phyloP scores from a whole-genome alignment of 1,284 basidiomycete species.

The Coniophora puteana region DNA sequence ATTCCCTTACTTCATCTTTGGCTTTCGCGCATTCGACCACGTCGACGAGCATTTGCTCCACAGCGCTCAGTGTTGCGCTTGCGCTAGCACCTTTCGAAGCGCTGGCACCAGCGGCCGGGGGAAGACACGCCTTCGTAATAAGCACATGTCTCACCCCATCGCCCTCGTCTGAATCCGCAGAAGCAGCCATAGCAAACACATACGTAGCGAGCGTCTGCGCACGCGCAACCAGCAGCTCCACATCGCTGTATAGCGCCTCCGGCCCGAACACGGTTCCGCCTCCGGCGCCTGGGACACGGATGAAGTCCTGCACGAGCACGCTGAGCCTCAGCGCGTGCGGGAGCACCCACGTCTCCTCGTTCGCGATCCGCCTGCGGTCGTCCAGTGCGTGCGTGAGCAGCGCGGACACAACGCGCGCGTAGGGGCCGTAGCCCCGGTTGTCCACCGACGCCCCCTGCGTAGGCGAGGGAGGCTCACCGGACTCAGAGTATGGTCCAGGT shows the following conservation, averaged over 20 bases:
- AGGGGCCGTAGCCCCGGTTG: constrained; percentile 53
- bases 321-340: constrained; percentile 60
- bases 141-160: constrained; percentile 51
- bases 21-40: constrained; percentile 33
- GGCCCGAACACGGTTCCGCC: constrained; percentile 47
- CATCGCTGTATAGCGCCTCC: constrained; percentile 16
- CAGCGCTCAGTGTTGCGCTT: constrained; percentile 18
- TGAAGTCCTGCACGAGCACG: constrained; percentile 53
- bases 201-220: constrained; percentile 68
- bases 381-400: constrained; percentile 57
- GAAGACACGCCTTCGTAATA: constrained; percentile 28
- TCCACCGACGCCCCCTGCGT: too few relatives aligned
- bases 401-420: constrained; percentile 62
- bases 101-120: constrained; percentile 10
- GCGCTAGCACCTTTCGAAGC: constrained; percentile 25
- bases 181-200: constrained; percentile 49
- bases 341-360: constrained; percentile 57
- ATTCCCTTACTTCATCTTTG: constrained; percentile 47
- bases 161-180: constrained; percentile 19
- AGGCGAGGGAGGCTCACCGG: too few relatives aligned
- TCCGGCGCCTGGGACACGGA: constrained; percentile 44
- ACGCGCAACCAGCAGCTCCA: constrained; percentile 40
- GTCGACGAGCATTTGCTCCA: constrained; percentile 41
- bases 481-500: constrained; percentile 15
- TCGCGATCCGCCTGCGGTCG: constrained; percentile 58